Evolutionary conservation across 2,329 filamentous ascomycete species (phyloP), one percentile per base, ranked within the genome.

Genomic region (Fusarium chuoi): DNA sequence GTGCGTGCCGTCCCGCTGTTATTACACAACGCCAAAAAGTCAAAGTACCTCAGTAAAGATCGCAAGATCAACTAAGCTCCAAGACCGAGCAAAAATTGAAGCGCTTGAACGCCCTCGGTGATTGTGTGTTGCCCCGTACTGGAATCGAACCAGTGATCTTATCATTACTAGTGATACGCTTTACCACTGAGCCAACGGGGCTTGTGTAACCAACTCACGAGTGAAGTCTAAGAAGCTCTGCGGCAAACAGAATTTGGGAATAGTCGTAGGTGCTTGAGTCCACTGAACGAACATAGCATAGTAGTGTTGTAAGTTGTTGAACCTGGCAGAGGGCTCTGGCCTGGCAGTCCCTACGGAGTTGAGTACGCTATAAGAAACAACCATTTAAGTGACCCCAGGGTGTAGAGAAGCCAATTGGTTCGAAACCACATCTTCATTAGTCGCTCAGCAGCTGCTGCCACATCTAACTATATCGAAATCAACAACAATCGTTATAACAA

Each of bases 91-190:
- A 68, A 58, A 71, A 72, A 55, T 24, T 9, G 1, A 15, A 13
- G 13, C 28, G 22, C 22, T 15, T 5, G 4, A 30, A 13, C 5
- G 1, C 7, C n/a, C 35, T 28, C 0, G 7, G 0, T 30, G 0
- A 0, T 36, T 2, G 1, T 26, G 1, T 42, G 13, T 14, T 73
- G 70, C 70, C 70, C 65, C 70, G 65, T 69, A 69, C 65, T 69
- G 70, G 55, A 58, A 58, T 58, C 70, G 70, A 73, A 73, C 70
- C 70, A 68, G 56, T 68, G 70, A 73, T 68, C 68, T 73, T 73
- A 68, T 73, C 70, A 73, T 73, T 73, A 73, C 70, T 73, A 73
- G 70, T 73, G 70, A 73, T 68, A 73, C 70, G 70, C 70, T 73
- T 61, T 73, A 73, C 70, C 70, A 73, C 70, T 73, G 42, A 73